These are phyloP conservation scores for Pisolithus orientalis DNA, from an alignment of 768 basidiomycete species.

Conservation along the genomic window DNA sequence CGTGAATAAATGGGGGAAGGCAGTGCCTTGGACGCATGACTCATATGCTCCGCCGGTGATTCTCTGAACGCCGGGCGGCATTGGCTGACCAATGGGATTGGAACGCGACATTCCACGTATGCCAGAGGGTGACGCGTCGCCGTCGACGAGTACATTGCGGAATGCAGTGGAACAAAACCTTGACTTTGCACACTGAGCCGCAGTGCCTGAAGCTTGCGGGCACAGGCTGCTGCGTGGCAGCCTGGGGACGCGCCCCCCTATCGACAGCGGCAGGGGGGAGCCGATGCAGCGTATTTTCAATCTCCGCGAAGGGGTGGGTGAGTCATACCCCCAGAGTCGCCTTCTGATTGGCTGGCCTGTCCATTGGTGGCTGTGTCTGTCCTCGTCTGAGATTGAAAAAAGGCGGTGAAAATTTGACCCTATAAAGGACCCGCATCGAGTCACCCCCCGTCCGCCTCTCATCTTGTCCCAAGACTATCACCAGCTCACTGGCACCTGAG, in stretches of 20 bases:
- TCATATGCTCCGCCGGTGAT: neutral
- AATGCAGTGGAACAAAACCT: neutral
- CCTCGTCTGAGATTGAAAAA: conserved; percentile 31
- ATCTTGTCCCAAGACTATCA: conserved; percentile 14
- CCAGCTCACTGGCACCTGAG: conserved; percentile 7
- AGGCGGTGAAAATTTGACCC: conserved; percentile 19
- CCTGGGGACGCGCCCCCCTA: neutral
- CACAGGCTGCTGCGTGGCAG: neutral
- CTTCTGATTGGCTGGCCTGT: conserved; percentile 14
- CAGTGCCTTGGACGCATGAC: too few relatives aligned
- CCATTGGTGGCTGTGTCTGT: conserved; percentile 11
- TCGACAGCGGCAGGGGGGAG: neutral
- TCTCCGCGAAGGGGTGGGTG: too few relatives aligned
- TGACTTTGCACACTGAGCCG: neutral
- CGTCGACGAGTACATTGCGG: neutral
- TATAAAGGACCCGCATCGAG: conserved; percentile 25
- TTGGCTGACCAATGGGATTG: neutral
- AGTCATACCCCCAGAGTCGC: neutral
- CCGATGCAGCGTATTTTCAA: too few relatives aligned
- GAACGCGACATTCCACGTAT: neutral
- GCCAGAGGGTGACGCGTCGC: neutral
- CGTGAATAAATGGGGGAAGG: too few relatives aligned
- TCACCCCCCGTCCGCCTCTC: conserved; percentile 10
- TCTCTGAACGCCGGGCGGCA: neutral
- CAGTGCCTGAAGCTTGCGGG: neutral